Base-by-base conservation (phyloP, 164 flowering plant species). In the Tetrastigma voinierianum region DNA sequence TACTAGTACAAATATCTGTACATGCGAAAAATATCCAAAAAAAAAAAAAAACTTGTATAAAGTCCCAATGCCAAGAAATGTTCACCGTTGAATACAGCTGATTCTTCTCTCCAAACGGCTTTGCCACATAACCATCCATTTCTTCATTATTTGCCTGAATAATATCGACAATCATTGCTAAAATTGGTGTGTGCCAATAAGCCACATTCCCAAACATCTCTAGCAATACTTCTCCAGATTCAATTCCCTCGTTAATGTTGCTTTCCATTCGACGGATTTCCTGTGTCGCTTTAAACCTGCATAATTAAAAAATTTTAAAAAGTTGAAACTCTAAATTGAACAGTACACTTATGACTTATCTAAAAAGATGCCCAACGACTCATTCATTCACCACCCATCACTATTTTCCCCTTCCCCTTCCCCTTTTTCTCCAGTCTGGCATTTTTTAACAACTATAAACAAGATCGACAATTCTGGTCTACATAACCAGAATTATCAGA, bases 151-250 rank as follows among this genome's bases (percentile, higher is more conserved):
- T 83, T 53, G 89, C 94, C 72, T 88, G 96, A 66, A 77, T 83
- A 54, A 88, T 88, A 82, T 90, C 98, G 4, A 98, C 98, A 1
- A 98, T 95, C 99, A 95, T 92, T 10, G 99, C 99, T 51, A 95
- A 75, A 77, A 95, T 90, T 1, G 99, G 98, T 4, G 86, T 81
- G 65, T 84, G 96, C 93, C 97, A 90, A 24, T 72, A 62, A 46
- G 25, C 44, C 70, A 77, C 66, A 60, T 76, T 75, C 14, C 70
- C 72, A 68, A 56, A 74, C 67, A 60, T 67, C 60, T 80, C 84
- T 9, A 48, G 13, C 4, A 82, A 77, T 59, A 69, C 77, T 68
- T 83, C 86, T 67, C 83, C 86, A 1, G 75, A 77, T 43, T 83
- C 75, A 70, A 82, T 76, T 59, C 69, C 70, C 64, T 87, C 80